These are phyloP conservation scores for Dioscorea zingiberensis DNA, from an alignment of 106 monocot species.

Conservation along the genomic window DNA sequence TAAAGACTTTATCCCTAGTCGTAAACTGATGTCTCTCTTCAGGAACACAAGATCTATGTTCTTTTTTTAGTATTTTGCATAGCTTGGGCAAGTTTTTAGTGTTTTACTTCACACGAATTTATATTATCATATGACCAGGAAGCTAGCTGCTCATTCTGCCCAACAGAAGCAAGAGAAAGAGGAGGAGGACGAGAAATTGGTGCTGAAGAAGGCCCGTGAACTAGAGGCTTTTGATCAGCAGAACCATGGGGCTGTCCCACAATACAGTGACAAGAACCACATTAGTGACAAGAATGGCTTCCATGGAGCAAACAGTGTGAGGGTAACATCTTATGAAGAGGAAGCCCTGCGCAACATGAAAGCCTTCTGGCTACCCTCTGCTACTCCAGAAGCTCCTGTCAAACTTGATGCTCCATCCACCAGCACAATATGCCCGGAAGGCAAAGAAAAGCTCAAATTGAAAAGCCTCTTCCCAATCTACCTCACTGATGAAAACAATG, in stretches of 20 bases:
- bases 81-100: not conserved
- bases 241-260: constrained; percentile 85
- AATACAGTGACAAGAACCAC: constrained; percentile 45
- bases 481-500: constrained; percentile 47
- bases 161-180: constrained; percentile 77
- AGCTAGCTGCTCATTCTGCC: constrained; percentile 59
- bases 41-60: too few relatives aligned
- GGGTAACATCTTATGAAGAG: constrained; percentile 86
- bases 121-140: constrained; percentile 32
- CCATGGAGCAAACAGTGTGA: constrained; percentile 97
- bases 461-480: constrained; percentile 74
- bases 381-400: constrained; percentile 74
- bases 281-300: constrained; percentile 46
- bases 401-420: constrained; percentile 70
- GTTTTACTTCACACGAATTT: not conserved
- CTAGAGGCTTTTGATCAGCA: constrained; percentile 87
- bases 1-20: too few relatives aligned
- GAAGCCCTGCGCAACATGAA: constrained; percentile 97
- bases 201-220: constrained; percentile 59
- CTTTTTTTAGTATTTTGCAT: too few relatives aligned
- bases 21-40: too few relatives aligned
- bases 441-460: constrained; percentile 87
- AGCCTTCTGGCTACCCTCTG: constrained; percentile 99
- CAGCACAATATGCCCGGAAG: constrained; percentile 76
- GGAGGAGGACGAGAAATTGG: constrained; percentile 64